phyloP scores from a whole-genome alignment of 2,329 filamentous ascomycete genomes.

The Phoma sp. region DNA sequence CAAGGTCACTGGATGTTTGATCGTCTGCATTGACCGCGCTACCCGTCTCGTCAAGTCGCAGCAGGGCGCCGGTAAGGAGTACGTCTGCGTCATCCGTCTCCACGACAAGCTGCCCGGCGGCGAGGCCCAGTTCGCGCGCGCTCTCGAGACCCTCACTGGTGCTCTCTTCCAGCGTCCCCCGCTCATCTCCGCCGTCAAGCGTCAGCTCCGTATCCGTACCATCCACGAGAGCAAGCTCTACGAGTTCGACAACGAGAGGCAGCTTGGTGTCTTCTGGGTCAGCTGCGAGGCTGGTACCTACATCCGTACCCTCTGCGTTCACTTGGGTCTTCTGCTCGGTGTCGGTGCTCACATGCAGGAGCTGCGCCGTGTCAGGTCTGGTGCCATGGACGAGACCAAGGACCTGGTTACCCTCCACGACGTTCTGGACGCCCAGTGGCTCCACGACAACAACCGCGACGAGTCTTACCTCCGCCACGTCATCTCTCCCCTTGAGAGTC shows the following conservation, averaged over 20 bases:
- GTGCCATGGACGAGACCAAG: constrained; percentile 91
- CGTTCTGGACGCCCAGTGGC: constrained; percentile 94
- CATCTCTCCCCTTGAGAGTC: constrained; percentile 89
- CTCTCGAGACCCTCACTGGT: constrained; percentile 93
- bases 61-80: constrained; percentile 98
- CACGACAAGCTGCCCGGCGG: constrained; percentile 95
- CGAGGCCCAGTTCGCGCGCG: constrained; percentile 88
- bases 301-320: constrained; percentile 96
- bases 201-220: constrained; percentile 95
- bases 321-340: constrained; percentile 77
- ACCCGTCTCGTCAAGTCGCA: constrained; percentile 98
- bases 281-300: constrained; percentile 99
- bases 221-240: constrained; percentile 94
- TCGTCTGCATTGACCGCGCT: constrained; percentile 94
- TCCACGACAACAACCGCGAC: constrained; percentile 92
- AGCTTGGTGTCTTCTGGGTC: constrained; percentile 98
- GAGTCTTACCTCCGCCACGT: constrained; percentile 90
- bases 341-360: constrained; percentile 99
- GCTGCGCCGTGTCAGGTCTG: constrained; percentile 88
- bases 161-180: constrained; percentile 97
- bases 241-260: constrained; percentile 98
- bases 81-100: constrained; percentile 91
- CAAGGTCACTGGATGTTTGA: constrained; percentile 95
- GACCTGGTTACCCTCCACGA: constrained; percentile 93
- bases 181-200: constrained; percentile 97